Percentiles rank a stretch among this genome's conserved stretches.
These are phyloP conservation scores for Neophaeococcomyces mojaviensis DNA, from an alignment of 2,329 filamentous ascomycete genomes.

Conservation along the genomic window DNA sequence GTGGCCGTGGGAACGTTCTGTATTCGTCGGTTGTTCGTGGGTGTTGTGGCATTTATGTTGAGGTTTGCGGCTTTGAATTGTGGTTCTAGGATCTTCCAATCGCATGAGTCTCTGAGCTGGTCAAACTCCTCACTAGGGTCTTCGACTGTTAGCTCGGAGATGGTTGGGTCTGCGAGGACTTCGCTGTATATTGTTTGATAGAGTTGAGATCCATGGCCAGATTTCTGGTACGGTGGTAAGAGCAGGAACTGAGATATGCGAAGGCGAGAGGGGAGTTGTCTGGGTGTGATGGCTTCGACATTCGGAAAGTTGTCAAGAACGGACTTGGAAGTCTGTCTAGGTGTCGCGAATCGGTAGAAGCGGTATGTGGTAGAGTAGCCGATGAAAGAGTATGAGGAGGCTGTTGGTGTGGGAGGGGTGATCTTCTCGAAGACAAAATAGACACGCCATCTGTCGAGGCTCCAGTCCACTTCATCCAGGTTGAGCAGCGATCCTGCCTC, in stretches of 20 bases:
- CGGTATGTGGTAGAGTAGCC: constrained; percentile 89
- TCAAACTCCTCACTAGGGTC: constrained; percentile 73
- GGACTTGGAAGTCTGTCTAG: constrained; percentile 31
- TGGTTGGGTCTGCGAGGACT: constrained; percentile 59
- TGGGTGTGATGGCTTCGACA: constrained; percentile 38
- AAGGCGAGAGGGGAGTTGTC: constrained; percentile 64
- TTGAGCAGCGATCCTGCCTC: constrained; percentile 80
- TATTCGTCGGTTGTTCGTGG: constrained; percentile 32
- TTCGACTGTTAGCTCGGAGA: constrained; percentile 82
- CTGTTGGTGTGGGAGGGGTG: constrained; percentile 33
- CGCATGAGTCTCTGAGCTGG: constrained; percentile 55
- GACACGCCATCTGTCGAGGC: constrained; percentile 77
- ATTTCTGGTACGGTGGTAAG: constrained; percentile 75
- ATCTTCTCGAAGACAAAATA: constrained; percentile 70
- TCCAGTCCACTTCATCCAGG: constrained; percentile 64
- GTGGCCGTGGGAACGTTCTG: constrained; percentile 42
- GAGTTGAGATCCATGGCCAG: constrained; percentile 69
- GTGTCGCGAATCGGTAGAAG: constrained; percentile 60
- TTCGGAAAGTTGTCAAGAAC: constrained; percentile 37
- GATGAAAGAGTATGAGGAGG: constrained; percentile 66
- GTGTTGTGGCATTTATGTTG: constrained; percentile 22
- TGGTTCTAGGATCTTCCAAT: constrained; percentile 49
- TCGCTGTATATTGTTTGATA: constrained; percentile 72
- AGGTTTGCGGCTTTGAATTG: constrained; percentile 43
- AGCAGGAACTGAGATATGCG: constrained; percentile 92